Base-by-base conservation (phyloP, 2,329 filamentous ascomycete genomes). In the Magnaporthiopsis poae region DNA sequence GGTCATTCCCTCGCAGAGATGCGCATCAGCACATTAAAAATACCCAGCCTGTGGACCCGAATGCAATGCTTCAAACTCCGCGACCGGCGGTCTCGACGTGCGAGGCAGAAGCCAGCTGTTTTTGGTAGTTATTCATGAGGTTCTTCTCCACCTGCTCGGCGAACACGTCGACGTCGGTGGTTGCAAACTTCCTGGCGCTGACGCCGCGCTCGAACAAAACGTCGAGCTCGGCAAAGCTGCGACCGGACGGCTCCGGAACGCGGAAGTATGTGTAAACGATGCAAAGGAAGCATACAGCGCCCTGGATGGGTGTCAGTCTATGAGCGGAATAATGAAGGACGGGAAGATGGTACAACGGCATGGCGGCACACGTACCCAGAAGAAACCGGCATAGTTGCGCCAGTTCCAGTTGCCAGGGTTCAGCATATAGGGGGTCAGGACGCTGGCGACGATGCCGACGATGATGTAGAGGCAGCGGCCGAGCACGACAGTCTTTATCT, bases 401-500 rank as follows among this genome's bases (percentile, higher is more conserved):
- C 92, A 96, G 77, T 96, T 81, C 92, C 93, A 96, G 0, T 87
- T 89, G 0, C 81, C 83, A 0, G 92, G 91, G 78, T 96, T 96
- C 60, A 96, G 83, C 92, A 96, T 96, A 78, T 96, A 96, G 0
- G 92, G 92, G 0, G 91, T 96, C 60, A 96, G 77, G 4, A 96
- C 89, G 64, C 87, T 88, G 74, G 88, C 91, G 72, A 96, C 79
- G 70, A 97, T 96, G 69, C 86, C 89, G 61, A 93, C 90, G 64
- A 96, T 80, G 73, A 95, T 93, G 81, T 90, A 90, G 62, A 92
- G 79, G 71, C 91, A 90, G 66, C 92, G 89, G 1, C 90, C 92
- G 2, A 96, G 84, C 0, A 95, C 92, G 29, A 96, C 90, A 0
- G 93, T 96, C 81, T 96, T 96, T 80, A 96, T 93, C 74, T 93